A percentile compares a stretch with the other conserved stretches of the same genome.
phyloP scores from a whole-genome alignment of 345 rosid species.

The Moricandia arvensis region DNA sequence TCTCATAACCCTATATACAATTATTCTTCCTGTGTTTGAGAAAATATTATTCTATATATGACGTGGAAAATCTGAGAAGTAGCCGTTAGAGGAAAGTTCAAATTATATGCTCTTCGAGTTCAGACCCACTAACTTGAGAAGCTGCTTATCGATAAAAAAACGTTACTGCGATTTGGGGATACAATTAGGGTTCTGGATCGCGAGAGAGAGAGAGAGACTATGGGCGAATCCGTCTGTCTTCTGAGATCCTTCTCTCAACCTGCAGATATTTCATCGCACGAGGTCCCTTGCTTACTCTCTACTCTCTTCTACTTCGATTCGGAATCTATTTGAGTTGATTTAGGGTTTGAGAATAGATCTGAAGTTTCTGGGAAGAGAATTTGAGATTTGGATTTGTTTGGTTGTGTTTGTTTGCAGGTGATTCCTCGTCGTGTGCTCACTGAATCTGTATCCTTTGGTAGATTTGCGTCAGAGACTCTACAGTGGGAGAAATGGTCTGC shows the following conservation, averaged over 20 bases:
- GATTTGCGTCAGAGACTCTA: conserved; percentile 76
- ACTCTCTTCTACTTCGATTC: background rate
- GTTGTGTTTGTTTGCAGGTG: conserved; percentile 46
- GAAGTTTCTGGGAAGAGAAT: background rate
- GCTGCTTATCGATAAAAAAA: background rate
- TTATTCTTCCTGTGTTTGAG: background rate
- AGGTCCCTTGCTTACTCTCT: conserved; percentile 43
- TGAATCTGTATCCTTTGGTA: conserved; percentile 83
- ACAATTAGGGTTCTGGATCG: conserved; percentile 25
- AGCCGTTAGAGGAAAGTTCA: conserved; percentile 33
- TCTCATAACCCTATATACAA: no score
- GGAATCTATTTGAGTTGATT: background rate
- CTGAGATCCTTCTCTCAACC: conserved; percentile 87
- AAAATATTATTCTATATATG: conserved; percentile 2
- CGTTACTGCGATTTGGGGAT: conserved; percentile 19
- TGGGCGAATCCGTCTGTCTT: conserved; percentile 46
- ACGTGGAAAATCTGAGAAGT: conserved; percentile 15
- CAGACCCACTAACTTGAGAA: conserved; percentile 16
- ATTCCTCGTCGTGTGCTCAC: conserved; percentile 56
- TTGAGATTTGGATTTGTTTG: background rate
- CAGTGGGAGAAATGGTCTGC: conserved; percentile 94
- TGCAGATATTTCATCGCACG: conserved; percentile 48
- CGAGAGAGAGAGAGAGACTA: background rate
- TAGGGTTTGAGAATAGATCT: background rate
- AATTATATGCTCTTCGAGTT: conserved; percentile 18